Conservation (phyloP, 2,329 filamentous ascomycete genomes). For the Cucurbitaria berberidis region DNA sequence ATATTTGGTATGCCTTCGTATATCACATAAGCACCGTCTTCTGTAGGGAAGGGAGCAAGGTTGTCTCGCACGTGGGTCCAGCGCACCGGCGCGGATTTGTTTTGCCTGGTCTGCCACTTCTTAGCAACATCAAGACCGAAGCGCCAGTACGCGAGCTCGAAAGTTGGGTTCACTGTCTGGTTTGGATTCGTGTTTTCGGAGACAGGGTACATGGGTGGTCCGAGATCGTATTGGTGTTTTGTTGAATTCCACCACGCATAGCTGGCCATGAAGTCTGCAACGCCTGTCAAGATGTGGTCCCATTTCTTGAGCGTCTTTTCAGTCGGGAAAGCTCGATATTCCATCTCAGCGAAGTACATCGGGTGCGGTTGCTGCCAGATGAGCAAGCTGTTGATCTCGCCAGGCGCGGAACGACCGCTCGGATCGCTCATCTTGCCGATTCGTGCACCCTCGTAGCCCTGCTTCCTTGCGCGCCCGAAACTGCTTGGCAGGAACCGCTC, state of each 20-base stretch:
- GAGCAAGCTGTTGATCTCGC: constrained; percentile 66
- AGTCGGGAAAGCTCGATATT: constrained; percentile 57
- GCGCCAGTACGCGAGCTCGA: constrained; percentile 66
- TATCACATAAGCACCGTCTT: constrained; percentile 59
- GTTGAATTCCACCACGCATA: constrained; percentile 62
- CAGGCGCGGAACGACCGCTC: constrained; percentile 61
- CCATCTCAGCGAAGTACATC: constrained; percentile 65
- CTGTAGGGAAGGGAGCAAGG: constrained; percentile 60
- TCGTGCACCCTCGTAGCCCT: constrained; percentile 54
- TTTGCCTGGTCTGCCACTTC: constrained; percentile 59
- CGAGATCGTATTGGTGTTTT: constrained; percentile 60
- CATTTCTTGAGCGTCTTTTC: constrained; percentile 57
- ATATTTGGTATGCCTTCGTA: constrained; percentile 58
- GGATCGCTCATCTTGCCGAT: constrained; percentile 66
- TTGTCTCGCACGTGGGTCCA: constrained; percentile 60
- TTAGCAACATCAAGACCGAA: constrained; percentile 64
- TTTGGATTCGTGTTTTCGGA: constrained; percentile 67
- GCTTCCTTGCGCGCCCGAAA: constrained; percentile 42
- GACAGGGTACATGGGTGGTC: constrained; percentile 59
- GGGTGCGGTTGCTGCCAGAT: constrained; percentile 69
- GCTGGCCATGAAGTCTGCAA: constrained; percentile 66
- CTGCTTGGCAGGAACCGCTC: constrained; percentile 52
- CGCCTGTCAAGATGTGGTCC: constrained; percentile 59
- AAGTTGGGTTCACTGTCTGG: constrained; percentile 63
- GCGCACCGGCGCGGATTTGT: constrained; percentile 49